These are phyloP conservation scores for Emmonsiellopsis sp. DNA, from an alignment of 2,329 filamentous ascomycete species.

Conservation along the genomic window DNA sequence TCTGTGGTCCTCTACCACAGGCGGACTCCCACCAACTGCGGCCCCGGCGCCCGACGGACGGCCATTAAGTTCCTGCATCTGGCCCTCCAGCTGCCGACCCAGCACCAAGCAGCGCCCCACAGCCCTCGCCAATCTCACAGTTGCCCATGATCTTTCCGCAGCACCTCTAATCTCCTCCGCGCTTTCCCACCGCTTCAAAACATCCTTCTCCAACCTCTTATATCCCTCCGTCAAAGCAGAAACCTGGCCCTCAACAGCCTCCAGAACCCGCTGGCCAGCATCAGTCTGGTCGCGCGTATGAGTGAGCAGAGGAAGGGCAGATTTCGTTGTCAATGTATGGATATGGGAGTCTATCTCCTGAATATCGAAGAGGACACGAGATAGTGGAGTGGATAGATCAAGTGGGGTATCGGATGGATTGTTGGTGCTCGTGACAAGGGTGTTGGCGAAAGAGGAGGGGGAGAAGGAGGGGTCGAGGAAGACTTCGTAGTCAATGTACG, in stretches of 20 bases:
- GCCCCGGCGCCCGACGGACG: slow-evolving; percentile 21
- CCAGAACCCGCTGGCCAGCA: slow-evolving; percentile 61
- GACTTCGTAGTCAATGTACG: slow-evolving; percentile 92
- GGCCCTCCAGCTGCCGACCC: slow-evolving; percentile 77
- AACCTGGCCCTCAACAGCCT: slow-evolving; percentile 71
- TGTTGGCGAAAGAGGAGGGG: slow-evolving; percentile 74
- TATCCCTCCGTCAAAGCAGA: slow-evolving; percentile 75
- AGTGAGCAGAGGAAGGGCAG: slow-evolving; percentile 68
- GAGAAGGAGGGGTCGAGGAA: slow-evolving; percentile 80
- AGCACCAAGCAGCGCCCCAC: slow-evolving; percentile 72
- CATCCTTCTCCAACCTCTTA: slow-evolving; percentile 73
- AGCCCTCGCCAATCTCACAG: slow-evolving; percentile 64
- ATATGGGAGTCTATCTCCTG: slow-evolving; percentile 97
- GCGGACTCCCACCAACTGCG: slow-evolving; percentile 24
- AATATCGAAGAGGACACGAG: slow-evolving; percentile 87
- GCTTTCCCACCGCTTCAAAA: slow-evolving; percentile 72
- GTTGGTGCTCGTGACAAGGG: slow-evolving; percentile 80
- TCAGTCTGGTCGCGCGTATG: slow-evolving; percentile 67
- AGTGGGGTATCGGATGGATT: slow-evolving; percentile 82
- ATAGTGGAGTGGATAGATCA: slow-evolving; percentile 88
- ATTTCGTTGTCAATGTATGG: slow-evolving; percentile 75
- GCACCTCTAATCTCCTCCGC: slow-evolving; percentile 74
- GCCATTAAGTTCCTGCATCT: slow-evolving; percentile 60
- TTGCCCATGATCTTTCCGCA: slow-evolving; percentile 69
- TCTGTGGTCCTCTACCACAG: slow-evolving; percentile 54